Conservation (phyloP, 2,329 filamentous ascomycete genomes). For the Chaetoscypha palmicola region DNA sequence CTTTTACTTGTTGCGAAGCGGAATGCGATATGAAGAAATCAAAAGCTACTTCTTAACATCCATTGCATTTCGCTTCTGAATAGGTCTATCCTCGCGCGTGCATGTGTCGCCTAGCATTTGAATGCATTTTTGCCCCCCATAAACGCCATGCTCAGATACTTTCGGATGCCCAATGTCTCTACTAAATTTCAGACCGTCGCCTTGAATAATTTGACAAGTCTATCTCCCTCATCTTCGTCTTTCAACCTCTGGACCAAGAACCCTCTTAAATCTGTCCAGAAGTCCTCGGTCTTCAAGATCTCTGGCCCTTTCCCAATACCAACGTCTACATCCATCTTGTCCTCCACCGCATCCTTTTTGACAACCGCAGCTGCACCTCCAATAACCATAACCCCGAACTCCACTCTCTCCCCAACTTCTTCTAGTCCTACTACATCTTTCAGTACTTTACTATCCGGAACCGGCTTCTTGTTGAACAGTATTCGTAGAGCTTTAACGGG, state of each 20-base stretch:
- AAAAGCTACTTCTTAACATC: constrained; percentile 19
- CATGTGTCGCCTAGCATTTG: not conserved
- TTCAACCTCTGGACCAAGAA: constrained; percentile 75
- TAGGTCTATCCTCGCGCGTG: constrained; percentile 3
- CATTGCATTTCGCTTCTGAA: constrained; percentile 9
- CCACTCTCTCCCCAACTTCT: constrained; percentile 44
- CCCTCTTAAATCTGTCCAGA: constrained; percentile 79
- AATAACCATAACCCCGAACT: constrained; percentile 85
- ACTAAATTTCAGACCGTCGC: constrained; percentile 40
- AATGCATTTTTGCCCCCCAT: constrained; percentile 10
- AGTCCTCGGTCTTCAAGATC: constrained; percentile 62
- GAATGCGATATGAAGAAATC: constrained; percentile 19
- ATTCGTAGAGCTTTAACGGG: constrained; percentile 77
- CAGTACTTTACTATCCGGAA: constrained; percentile 68
- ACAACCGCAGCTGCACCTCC: constrained; percentile 52
- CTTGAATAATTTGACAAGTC: constrained; percentile 61
- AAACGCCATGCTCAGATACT: constrained; percentile 19
- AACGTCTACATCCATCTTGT: constrained; percentile 36
- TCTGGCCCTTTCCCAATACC: constrained; percentile 44
- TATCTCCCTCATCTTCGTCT: constrained; percentile 58
- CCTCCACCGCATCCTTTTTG: constrained; percentile 34
- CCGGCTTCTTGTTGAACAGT: constrained; percentile 80
- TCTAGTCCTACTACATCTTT: constrained; percentile 61
- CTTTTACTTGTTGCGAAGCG: constrained; percentile 4
- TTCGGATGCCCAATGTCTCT: not conserved